Base-by-base conservation (phyloP, 1,284 basidiomycete genomes). In the Vanrija humicola region DNA sequence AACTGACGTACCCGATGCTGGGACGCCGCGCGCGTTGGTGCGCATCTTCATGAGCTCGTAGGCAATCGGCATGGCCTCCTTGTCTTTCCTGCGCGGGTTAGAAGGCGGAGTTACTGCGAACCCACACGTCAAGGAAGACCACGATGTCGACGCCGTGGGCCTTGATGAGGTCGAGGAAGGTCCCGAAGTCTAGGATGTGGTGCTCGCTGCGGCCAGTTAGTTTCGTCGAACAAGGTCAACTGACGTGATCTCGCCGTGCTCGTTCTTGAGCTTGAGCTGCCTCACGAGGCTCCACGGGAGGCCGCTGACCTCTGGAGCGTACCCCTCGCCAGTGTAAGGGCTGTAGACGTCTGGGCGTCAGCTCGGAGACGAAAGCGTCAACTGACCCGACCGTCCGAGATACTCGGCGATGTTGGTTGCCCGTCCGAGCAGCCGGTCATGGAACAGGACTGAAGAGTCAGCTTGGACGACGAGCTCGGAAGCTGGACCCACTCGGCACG, bases 201-300 rank as follows among this genome's bases (percentile, higher is more conserved):
- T 12, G 9, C 9, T 34, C 34, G 34, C 34, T 34, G 34, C 5
- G 2, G 5, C 34, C 34, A 34, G 34, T n/a, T n/a, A n/a, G n/a
- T n/a, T n/a, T n/a, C n/a, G n/a, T n/a, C n/a, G n/a, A n/a, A n/a
- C n/a, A n/a, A n/a, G n/a, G n/a, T n/a, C n/a, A 14, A 23, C 25
- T 23, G 18, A 25, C 39, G 39, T 43, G 23, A 50, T 50, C 40
- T 29, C 10, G 16, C 48, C 48, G 18, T 43, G 18, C 40, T 50
- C 48, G 16, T 50, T 25, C 40, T 50, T 50, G 48, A 50, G 40
- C 40, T 43, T 50, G 48, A 50, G 48, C n/a, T 29, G 39, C 16
- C 12, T 6, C 8, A 50, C 10, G 10, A 21, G 6, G 3, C 12
- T 28, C 48, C 48, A 50, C n/a, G 39, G 39, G 14, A 43, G 16